These are phyloP conservation scores for Mucor piriformis DNA, from an alignment of 371 early-diverging fungal species.

Conservation along the genomic window DNA sequence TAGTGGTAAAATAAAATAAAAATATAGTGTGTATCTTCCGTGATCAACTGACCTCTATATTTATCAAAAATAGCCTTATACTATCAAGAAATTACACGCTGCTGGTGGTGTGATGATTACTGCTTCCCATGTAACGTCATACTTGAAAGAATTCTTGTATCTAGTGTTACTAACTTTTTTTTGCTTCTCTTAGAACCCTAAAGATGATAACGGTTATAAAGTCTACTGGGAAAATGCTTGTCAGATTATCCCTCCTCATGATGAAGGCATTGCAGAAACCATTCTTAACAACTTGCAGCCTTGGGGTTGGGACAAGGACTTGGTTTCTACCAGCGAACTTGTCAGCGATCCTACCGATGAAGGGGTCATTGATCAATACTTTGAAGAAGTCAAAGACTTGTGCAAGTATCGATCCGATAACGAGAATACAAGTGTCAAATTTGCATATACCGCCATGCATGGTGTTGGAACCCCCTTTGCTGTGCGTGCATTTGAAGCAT, in stretches of 20 bases:
- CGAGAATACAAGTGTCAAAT: conserved; percentile 54
- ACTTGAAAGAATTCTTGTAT: neutral
- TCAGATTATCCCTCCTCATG: conserved; percentile 92
- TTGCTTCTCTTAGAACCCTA: conserved; percentile 73
- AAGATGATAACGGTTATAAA: conserved; percentile 98
- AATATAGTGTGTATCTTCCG: too few relatives aligned
- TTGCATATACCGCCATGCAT: conserved; percentile 96
- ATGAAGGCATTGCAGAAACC: conserved; percentile 76
- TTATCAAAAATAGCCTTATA: conserved; percentile 64
- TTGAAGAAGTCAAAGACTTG: conserved; percentile 57
- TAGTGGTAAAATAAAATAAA: conserved; percentile 58
- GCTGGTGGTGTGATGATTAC: conserved; percentile 97
- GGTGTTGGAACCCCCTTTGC: conserved; percentile 90
- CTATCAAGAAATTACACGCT: conserved; percentile 74
- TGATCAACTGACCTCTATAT: too few relatives aligned
- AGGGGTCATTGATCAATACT: conserved; percentile 72
- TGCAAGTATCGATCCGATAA: conserved; percentile 54
- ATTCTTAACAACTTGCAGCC: conserved; percentile 77
- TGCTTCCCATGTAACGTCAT: conserved; percentile 79
- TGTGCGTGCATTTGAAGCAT: conserved; percentile 65
- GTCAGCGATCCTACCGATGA: conserved; percentile 58
- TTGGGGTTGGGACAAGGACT: conserved; percentile 76
- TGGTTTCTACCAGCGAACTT: conserved; percentile 53
- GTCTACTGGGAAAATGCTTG: conserved; percentile 92
- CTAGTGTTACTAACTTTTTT: neutral